Conservation (phyloP, 2,329 filamentous ascomycete species). For the Stagonosporopsis cucurbitacearum region DNA sequence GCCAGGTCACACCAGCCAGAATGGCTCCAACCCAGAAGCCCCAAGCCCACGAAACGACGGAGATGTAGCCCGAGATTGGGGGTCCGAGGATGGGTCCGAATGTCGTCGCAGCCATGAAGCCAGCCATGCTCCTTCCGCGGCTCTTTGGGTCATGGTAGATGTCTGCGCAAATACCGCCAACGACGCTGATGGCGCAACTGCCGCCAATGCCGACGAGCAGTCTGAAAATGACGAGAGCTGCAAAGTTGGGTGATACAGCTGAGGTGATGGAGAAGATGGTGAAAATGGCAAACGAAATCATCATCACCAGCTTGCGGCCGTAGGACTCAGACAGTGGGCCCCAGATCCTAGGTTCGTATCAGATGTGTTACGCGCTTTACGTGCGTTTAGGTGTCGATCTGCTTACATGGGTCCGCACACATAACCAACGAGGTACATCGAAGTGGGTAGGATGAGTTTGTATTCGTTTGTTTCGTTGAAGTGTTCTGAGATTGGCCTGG, state of each 20-base stretch:
- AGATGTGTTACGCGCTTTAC: neutral
- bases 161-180: constrained; percentile 69
- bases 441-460: constrained; percentile 56
- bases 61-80: constrained; percentile 68
- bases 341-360: constrained; percentile 35
- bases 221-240: constrained; percentile 53
- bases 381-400: neutral
- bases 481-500: constrained; percentile 62
- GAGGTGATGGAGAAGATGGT: constrained; percentile 55
- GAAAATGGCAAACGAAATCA: constrained; percentile 58
- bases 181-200: constrained; percentile 63
- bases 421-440: constrained; percentile 59
- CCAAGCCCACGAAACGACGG: constrained; percentile 71
- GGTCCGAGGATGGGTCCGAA: constrained; percentile 72
- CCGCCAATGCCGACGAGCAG: constrained; percentile 54
- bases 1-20: constrained; percentile 67
- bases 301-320: constrained; percentile 56
- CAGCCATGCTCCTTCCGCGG: constrained; percentile 40
- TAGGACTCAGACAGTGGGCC: constrained; percentile 55
- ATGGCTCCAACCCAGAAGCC: constrained; percentile 74
- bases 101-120: constrained; percentile 62
- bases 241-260: constrained; percentile 53
- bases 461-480: constrained; percentile 61
- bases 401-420: constrained; percentile 50
- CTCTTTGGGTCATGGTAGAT: constrained; percentile 63